These are phyloP conservation scores for Neonectria ditissima DNA, from an alignment of 2,329 filamentous ascomycete genomes.

Conservation along the genomic window DNA sequence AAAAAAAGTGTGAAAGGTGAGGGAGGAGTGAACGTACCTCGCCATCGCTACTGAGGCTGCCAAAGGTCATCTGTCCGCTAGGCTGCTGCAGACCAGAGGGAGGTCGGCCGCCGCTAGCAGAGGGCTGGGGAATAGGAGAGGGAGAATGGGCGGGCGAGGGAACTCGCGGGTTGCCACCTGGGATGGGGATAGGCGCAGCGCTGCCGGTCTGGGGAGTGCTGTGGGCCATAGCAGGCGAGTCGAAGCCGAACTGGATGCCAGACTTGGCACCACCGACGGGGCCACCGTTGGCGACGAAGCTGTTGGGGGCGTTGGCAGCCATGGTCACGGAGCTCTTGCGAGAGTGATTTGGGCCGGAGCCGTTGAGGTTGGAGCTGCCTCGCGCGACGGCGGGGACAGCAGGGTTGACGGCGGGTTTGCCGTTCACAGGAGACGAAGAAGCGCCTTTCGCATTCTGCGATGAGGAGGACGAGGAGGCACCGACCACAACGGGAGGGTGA, in stretches of 20 bases:
- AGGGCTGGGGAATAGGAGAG: conserved; percentile 91
- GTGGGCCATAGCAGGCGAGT: conserved; percentile 74
- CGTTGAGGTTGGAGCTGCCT: conserved; percentile 75
- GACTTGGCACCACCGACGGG: conserved; percentile 67
- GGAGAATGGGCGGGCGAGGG: conserved; percentile 90
- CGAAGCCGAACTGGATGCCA: conserved; percentile 86
- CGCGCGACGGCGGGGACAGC: conserved; percentile 75
- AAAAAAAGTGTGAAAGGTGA: conserved; percentile 16
- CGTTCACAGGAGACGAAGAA: conserved; percentile 85
- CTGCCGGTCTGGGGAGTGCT: conserved; percentile 71
- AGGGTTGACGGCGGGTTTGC: conserved; percentile 78
- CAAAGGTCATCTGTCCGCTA: conserved; percentile 79
- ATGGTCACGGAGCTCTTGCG: conserved; percentile 94
- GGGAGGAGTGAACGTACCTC: conserved; percentile 66
- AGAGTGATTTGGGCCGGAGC: conserved; percentile 76
- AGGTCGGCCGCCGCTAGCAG: conserved; percentile 85
- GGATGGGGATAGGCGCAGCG: conserved; percentile 72
- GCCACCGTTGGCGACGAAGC: conserved; percentile 82
- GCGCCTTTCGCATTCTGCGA: conserved; percentile 71
- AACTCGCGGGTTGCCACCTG: conserved; percentile 74
- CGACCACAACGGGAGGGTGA: conserved; percentile 65
- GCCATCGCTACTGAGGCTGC: conserved; percentile 83
- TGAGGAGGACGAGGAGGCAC: conserved; percentile 62
- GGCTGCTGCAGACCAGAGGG: conserved; percentile 80
- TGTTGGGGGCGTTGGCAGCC: conserved; percentile 82